Base-by-base conservation (phyloP, 1,284 basidiomycete genomes). In the Spongispora temasekensis region DNA sequence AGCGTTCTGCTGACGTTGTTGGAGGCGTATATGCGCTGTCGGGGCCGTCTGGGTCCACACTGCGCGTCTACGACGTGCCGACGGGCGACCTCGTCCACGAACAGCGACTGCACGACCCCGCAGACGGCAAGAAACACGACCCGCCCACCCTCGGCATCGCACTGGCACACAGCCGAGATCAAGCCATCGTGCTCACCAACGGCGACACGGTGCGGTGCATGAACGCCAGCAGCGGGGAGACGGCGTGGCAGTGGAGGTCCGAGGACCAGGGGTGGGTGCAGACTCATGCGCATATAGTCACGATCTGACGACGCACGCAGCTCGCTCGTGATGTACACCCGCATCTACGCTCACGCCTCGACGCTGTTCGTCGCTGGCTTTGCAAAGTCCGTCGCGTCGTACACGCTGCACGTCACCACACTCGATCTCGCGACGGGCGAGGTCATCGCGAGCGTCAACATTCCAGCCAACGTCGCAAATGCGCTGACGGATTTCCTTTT, bases 81-180 rank as follows among this genome's bases (percentile, higher is more conserved):
- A 88, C 84, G 0, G 95, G 95, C 1, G 71, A 83, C 51, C 78
- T 95, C n/a, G 63, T 90, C 2, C 81, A 88, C 67, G 93, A 97
- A 74, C 81, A 78, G 48, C 78, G 78, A 15, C 71, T 94, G 2
- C 86, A 91, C 56, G 65, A 74, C 17, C 80, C 79, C 1, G 65
- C 74, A 13, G 59, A 75, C 0, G 85, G 81, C 3, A 74, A 78
- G 23, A 71, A 81, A 10, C 75, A 81, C 7, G 84, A 90, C 57
- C 84, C 85, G 3, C 75, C 73, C n/a, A 70, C 76, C 31, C 65
- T 83, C 3, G 85, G 83, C 4, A 72, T 80, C 1, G 77, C 80
- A 19, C 63, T 85, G 60, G 35, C 62, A 17, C 27, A 63, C n/a
- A 21, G 58, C 48, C 56, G 50, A 25, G 50, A 58, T 32, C 57